Percentiles rank a stretch among this genome's conserved stretches.
These are phyloP conservation scores for Termitomyces sp. DNA, from an alignment of 768 basidiomycete species.

Conservation along the genomic window DNA sequence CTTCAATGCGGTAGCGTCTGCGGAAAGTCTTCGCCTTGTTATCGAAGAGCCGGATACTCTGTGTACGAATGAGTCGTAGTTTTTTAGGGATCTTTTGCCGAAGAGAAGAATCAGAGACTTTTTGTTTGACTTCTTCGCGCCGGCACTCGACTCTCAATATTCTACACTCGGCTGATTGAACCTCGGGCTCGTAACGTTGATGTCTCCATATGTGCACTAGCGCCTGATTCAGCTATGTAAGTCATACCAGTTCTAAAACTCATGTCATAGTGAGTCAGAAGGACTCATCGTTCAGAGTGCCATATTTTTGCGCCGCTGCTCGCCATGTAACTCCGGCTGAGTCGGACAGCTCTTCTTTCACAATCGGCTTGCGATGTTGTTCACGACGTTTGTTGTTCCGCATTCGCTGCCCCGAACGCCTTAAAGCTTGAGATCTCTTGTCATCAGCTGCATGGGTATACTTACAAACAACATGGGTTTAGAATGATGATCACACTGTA, in stretches of 20 bases:
- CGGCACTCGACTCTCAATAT: not conserved
- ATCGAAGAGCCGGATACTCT: not conserved
- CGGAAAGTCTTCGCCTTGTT: not conserved
- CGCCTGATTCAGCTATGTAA: not conserved
- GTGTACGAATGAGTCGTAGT: not conserved
- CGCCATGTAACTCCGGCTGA: not conserved
- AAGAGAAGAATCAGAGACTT: not conserved
- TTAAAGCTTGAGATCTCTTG: not conserved
- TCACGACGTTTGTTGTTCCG: not conserved
- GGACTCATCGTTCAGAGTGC: not conserved
- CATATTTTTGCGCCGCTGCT: conserved; percentile 1
- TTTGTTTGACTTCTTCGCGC: not conserved
- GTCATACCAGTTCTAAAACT: not conserved
- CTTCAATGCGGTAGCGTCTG: not conserved
- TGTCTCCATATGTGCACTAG: not conserved
- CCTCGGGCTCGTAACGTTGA: not conserved
- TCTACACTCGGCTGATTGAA: not conserved
- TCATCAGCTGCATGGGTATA: not conserved
- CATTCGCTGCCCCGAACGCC: not conserved
- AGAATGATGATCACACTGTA: not conserved
- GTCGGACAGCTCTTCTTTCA: not conserved
- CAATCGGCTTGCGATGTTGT: not conserved
- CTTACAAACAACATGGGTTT: not conserved
- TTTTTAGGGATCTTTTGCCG: too few species aligned
- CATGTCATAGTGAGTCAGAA: not conserved